Base-by-base conservation (phyloP, 2,329 filamentous ascomycete species). In the Botrytis paeoniae region DNA sequence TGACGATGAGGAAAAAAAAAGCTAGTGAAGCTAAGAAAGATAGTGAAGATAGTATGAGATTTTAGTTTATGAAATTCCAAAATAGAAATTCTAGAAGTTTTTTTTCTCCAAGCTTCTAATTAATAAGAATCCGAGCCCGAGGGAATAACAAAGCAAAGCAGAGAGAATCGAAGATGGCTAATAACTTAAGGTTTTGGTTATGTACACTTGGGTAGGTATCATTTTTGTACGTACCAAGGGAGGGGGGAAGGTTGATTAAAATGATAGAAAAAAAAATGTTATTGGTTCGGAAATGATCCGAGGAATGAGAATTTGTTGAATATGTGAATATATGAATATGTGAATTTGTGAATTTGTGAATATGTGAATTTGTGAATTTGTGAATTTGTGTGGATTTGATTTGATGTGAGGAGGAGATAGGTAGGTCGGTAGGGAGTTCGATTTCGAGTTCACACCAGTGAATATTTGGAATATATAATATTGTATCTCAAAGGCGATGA, bases 231-330 rank as follows among this genome's bases (percentile, higher is more conserved):
- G 48, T 68, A 68, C 64, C 48, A 54, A 68, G 51, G 51, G 51
- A 14, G 51, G 45, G 51, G 60, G n/a, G n/a, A n/a, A n/a, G n/a
- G 51, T 60, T 69, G 66, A 37, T 63, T 25, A 48, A 41, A 51
- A 32, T 41, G 61, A 71, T 48, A 3, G 41, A 20, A 65, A 32
- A 54, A 54, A 54, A 29, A 29, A 4, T 18, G 14, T 18, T 65
- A 71, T 25, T 71, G 60, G 60, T n/a, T 63, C 69, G 60, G 60
- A 65, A 65, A 57, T 37, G 69, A 71, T 65, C 69, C 45, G 60
- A 71, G 60, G 61, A 51, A 64, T 51, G 61, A 51, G 45, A 41
- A 57, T 65, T 54, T 68, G 64, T 54, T 54, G 45, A 63, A 62
- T 51, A 18, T 63, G 59, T 45, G 35, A 43, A n/a, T 48, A 10